Evolutionary conservation across 176 grass and related monocot genomes (phyloP), one percentile per base, ranked within the genome.

Genomic region (Cymbopogon citratus): DNA sequence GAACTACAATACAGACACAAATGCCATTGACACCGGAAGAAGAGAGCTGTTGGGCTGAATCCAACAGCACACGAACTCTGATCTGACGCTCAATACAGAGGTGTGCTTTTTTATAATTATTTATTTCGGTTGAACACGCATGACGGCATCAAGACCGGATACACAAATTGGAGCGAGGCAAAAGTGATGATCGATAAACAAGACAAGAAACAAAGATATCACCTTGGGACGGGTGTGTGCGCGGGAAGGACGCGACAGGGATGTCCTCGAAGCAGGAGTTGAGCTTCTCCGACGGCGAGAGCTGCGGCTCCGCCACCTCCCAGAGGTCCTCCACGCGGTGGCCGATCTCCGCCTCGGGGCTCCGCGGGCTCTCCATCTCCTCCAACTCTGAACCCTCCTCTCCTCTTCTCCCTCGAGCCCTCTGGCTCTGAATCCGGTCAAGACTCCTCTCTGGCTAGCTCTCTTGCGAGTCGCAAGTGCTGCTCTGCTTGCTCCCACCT

Each of bases 201-300:
- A 23, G 51, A 4, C 19, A 54, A 21, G 31, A 33, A 24, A 21
- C 5, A 23, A 23, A 23, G 18, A 23, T 3, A 1, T 11, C 40
- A 94, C 92, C 95, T 88, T 88, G 82, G 3, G 88, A 89, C 26
- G 85, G 86, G 71, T 88, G 88, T 1, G 81, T 16, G 9, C n/a
- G 61, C 1, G 92, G 95, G 82, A 98, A 98, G 85, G 90, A 87
- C 1, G 88, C 89, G 76, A 98, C 90, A 45, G 80, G 72, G 67
- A 98, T 84, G 79, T 91, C 92, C 62, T 90, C 75, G 86, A 98
- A 98, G 90, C 95, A 98, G 44, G 95, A 95, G 85, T 98, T 98
- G 82, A 98, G 92, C 68, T 98, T 98, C 84, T 98, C 92, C 1
- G 95, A 94, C 23, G 95, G 92, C 36, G 86, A 93, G 16, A 98